Evolutionary conservation across 1,284 basidiomycete species (phyloP).

Genomic region (Ceratobasidium papillatum): DNA sequence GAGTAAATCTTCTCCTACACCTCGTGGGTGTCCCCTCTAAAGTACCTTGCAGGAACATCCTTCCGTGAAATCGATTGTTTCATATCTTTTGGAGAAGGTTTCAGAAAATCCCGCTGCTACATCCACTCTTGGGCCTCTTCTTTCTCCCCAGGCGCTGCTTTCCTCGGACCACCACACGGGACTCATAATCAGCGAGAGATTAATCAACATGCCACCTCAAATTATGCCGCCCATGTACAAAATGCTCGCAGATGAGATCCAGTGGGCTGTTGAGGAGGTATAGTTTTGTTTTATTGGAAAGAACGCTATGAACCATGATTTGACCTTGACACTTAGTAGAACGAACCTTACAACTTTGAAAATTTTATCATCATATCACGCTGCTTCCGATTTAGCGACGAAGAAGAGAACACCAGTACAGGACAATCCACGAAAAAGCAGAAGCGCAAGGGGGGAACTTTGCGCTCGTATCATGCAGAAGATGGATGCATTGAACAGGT

Average conservation of each 20-base stretch:
- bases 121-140: conserved; percentile 61
- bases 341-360: conserved; percentile 72
- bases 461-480: conserved; percentile 80
- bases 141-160: conserved; percentile 54
- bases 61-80: conserved; percentile 73
- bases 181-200: conserved; percentile 82
- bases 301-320: not conserved
- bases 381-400: conserved; percentile 69
- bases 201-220: conserved; percentile 93
- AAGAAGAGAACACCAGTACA: conserved; percentile 62
- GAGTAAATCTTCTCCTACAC: conserved; percentile 57
- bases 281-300: conserved; percentile 46
- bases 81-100: conserved; percentile 69
- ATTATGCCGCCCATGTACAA: conserved; percentile 88
- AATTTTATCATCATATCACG: conserved; percentile 79
- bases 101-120: conserved; percentile 61
- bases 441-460: conserved; percentile 50
- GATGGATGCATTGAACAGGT: conserved; percentile 80
- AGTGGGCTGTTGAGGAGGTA: conserved; percentile 71
- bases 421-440: conserved; percentile 55
- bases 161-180: conserved; percentile 67
- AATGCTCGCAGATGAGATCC: conserved; percentile 85
- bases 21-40: not conserved
- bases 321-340: conserved; percentile 55
- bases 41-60: conserved; percentile 63